Evolutionary conservation across 148 eudicot genomes (phyloP), one percentile per base, ranked within the genome.

Genomic region (Pouteria glomerata): DNA sequence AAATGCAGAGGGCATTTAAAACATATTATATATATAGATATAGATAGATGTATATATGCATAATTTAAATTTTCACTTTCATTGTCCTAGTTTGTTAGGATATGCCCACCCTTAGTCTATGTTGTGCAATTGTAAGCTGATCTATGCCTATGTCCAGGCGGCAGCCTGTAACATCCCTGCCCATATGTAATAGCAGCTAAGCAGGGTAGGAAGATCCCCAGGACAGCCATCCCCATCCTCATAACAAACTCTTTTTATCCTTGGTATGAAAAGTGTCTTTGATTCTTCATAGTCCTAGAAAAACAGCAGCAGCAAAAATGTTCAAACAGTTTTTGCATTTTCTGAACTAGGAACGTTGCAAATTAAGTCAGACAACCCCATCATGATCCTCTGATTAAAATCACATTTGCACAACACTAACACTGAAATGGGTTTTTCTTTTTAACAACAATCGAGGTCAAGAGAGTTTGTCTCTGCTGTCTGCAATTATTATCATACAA

Each of bases 101-200:
- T 35, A n/a, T 21, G 14, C 48, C 16, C 2, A 34, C 33, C 33
- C 59, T 23, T 24, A 8, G 30, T 53, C 23, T 33, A 16, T 13
- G 34, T 24, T 34, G 24, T 31, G 8, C 45, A 29, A 19, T 35
- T 26, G 31, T 41, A 31, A 7, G 27, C 53, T 65, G 37, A 65
- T 27, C 50, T 45, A 34, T 42, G 34, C 6, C 34, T 30, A 16
- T 42, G 34, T 42, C 13, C 12, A 27, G 31, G 42, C 67, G 12
- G 23, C 47, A 63, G 39, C 30, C 68, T 29, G 45, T 45, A 65
- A 65, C 69, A 65, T 65, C 69, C 55, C 26, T 27, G 26, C 14
- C 48, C n/a, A 1, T 34, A 26, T 55, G 24, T n/a, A 15, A 30
- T 35, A 37, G 31, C 10, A 37, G 45, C 12, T 34, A 34, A 64